Conservation (phyloP, 2,329 filamentous ascomycete species). For the Bipolaris victoriae region DNA sequence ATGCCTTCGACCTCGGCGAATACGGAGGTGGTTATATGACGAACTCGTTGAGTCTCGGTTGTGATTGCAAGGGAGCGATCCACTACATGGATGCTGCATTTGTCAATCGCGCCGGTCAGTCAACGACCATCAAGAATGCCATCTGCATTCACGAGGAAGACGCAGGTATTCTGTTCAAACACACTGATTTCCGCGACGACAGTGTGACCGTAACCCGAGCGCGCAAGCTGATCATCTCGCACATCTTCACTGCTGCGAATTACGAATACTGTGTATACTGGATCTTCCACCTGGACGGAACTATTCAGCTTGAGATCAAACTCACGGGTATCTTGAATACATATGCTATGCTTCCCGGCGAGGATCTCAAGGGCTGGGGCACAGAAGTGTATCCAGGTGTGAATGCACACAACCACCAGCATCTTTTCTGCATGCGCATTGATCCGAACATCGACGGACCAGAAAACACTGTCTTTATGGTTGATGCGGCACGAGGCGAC, state of each 20-base stretch:
- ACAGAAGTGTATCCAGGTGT: constrained; percentile 90
- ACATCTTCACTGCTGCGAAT: constrained; percentile 94
- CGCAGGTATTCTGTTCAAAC: constrained; percentile 89
- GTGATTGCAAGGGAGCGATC: constrained; percentile 88
- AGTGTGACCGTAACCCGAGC: constrained; percentile 85
- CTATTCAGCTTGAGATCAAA: constrained; percentile 87
- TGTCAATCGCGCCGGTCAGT: constrained; percentile 75
- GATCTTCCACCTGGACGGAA: constrained; percentile 92
- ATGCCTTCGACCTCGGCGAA: constrained; percentile 81
- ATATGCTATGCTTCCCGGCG: constrained; percentile 78
- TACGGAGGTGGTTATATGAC: constrained; percentile 86
- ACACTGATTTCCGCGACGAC: constrained; percentile 90
- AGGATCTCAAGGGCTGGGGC: constrained; percentile 86
- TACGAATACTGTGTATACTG: constrained; percentile 91
- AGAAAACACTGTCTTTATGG: constrained; percentile 83
- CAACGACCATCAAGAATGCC: constrained; percentile 86
- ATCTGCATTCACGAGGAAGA: constrained; percentile 97
- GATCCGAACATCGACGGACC: constrained; percentile 87
- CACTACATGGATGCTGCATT: constrained; percentile 91
- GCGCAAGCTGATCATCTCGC: constrained; percentile 83
- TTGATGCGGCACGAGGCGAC: constrained; percentile 73
- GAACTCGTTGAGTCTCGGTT: constrained; percentile 76
- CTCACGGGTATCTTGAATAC: constrained; percentile 94
- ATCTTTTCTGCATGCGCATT: constrained; percentile 88
- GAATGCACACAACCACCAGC: constrained; percentile 95